Evolutionary conservation across 129 eudicot species (phyloP), one percentile per base, ranked within the genome.

Genomic region (Tagetes patula): DNA sequence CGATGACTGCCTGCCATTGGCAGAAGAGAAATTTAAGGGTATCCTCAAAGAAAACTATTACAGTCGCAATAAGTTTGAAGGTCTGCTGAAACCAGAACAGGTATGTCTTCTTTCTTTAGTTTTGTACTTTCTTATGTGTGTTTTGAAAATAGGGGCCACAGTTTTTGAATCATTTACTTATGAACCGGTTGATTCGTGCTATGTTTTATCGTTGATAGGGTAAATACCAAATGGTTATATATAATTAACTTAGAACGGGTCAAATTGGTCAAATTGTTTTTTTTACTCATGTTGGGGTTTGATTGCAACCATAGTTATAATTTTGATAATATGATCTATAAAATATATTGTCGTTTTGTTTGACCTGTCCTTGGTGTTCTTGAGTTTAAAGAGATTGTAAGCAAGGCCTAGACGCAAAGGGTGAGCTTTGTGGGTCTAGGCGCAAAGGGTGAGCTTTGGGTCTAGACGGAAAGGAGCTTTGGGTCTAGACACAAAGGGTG

Each of bases 11-110:
- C 75, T 85, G 74, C 99, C 99, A 9, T 42, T 95, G 62, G 85
- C 91, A 14, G 99, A 95, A 78, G 99, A 95, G 69, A 88, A 85
- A 55, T 95, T 95, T 74, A 88, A 81, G 75, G 73, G 66, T 13
- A 85, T 85, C 7, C 81, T 95, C 63, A 88, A 88, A 84, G 91
- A 86, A 6, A 95, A 91, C 52, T 95, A 95, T 85, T 95, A 63
- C 74, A 70, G 90, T 4, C 88, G 81, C 48, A 86, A 71, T 64
- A 95, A 95, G 74, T 95, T 95, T 65, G 84, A 91, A 81, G 82
- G 96, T 77, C 81, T 82, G 55, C 85, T 95, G 75, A 88, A 65
- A 36, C 70, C 89, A 4, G 87, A 83, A 33, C 99, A 95, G 99
- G 99, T 90, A 39, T 12, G 46, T 67, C 40, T 6, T 77, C 62